Conservation (phyloP, 1,284 basidiomycete genomes). For the Pseudomicrostroma phylloplanum region DNA sequence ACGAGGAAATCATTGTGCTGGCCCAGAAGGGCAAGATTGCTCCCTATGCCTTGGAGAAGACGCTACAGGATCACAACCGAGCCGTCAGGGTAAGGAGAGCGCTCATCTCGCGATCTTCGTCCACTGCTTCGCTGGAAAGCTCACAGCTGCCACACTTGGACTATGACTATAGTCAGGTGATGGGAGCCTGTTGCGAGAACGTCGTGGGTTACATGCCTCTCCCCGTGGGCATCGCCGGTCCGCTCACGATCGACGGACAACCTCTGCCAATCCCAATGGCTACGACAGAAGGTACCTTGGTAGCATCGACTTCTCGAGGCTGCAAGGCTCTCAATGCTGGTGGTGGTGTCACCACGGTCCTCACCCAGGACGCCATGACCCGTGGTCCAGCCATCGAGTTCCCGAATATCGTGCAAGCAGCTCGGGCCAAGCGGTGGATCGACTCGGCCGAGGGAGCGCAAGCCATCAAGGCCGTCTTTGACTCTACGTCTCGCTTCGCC, state of each 20-base stretch:
- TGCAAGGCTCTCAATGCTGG: slow-evolving; percentile 96
- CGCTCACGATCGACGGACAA: slow-evolving; percentile 81
- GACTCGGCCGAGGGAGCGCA: slow-evolving; percentile 74
- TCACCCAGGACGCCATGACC: slow-evolving; percentile 94
- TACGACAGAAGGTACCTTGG: slow-evolving; percentile 95
- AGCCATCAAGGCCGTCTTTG: slow-evolving; percentile 77
- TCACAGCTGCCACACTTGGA: slow-evolving; percentile 75
- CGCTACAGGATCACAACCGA: slow-evolving; percentile 74
- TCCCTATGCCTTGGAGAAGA: slow-evolving; percentile 88
- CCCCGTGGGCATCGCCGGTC: slow-evolving; percentile 93
- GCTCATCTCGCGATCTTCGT: slow-evolving; percentile 81
- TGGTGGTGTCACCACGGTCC: slow-evolving; percentile 87
- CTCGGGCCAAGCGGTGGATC: slow-evolving; percentile 80
- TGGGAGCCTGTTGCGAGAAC: slow-evolving; percentile 98
- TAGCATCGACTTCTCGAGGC: slow-evolving; percentile 92
- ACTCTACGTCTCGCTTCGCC: slow-evolving; percentile 63
- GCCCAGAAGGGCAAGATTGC: slow-evolving; percentile 89
- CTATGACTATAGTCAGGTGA: slow-evolving; percentile 90
- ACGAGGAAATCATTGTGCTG: slow-evolving; percentile 86
- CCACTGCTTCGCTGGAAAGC: slow-evolving; percentile 74
- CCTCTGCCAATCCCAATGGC: slow-evolving; percentile 94
- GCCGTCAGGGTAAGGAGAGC: slow-evolving; percentile 83
- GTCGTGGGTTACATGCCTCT: slow-evolving; percentile 95
- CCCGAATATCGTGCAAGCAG: slow-evolving; percentile 71
- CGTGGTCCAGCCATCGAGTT: slow-evolving; percentile 97